Conservation (phyloP, 116 monocot genomes). For the Iris pallida region DNA sequence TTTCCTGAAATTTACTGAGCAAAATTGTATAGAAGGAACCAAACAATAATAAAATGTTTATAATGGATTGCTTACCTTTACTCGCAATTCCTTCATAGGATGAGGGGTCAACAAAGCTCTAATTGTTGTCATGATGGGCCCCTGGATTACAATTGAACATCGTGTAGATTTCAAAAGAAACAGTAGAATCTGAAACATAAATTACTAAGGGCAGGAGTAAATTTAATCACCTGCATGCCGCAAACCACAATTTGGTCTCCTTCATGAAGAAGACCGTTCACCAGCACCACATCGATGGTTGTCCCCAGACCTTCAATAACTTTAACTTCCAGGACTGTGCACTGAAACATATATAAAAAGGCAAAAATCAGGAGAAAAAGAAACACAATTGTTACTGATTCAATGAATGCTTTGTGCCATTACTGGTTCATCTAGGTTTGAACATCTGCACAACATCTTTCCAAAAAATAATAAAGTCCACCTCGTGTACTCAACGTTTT, state of each 20-base stretch:
- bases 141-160: constrained; percentile 30
- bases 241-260: constrained; percentile 96
- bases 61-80: constrained; percentile 54
- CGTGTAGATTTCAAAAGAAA: not conserved
- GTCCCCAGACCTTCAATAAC: constrained; percentile 86
- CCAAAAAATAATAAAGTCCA: too few species aligned
- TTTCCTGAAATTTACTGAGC: not conserved
- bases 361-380: not conserved
- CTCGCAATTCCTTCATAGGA: constrained; percentile 91
- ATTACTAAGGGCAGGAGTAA: not conserved
- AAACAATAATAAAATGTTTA: not conserved
- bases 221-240: constrained; percentile 74
- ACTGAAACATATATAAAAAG: constrained; percentile 28
- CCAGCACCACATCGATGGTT: constrained; percentile 83
- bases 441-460: too few species aligned
- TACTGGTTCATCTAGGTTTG: too few species aligned
- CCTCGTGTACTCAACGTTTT: too few species aligned
- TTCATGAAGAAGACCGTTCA: constrained; percentile 85
- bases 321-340: constrained; percentile 88
- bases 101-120: constrained; percentile 90
- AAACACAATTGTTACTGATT: not conserved
- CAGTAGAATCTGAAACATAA: not conserved
- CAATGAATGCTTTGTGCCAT: too few species aligned
- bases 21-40: not conserved
- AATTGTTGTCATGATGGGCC: constrained; percentile 86